phyloP scores from a whole-genome alignment of 805 yeast genomes.

The Myxozyma udenii region DNA sequence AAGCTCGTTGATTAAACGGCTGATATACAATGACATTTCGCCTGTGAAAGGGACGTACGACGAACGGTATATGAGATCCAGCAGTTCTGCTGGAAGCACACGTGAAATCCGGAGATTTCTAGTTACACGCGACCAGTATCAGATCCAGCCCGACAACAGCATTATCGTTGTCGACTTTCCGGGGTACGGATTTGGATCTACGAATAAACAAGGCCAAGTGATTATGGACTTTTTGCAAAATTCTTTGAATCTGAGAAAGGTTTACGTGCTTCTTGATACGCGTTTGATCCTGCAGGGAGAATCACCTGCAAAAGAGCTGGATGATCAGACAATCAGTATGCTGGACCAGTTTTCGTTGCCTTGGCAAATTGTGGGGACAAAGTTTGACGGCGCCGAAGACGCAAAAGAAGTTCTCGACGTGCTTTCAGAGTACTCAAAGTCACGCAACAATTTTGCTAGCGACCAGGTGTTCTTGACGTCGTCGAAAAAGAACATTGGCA shows the following conservation, averaged over 20 bases:
- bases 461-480: conserved; percentile 10
- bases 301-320: not conserved
- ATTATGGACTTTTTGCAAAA: conserved; percentile 60
- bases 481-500: conserved; percentile 1
- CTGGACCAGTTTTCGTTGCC: conserved; percentile 4
- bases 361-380: conserved; percentile 20
- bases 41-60: not conserved
- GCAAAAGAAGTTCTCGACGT: not conserved
- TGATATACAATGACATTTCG: not conserved
- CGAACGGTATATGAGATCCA: conserved; percentile 1
- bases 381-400: conserved; percentile 7
- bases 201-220: conserved; percentile 62
- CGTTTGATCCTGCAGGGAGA: not conserved
- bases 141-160: conserved; percentile 54
- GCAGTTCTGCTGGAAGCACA: conserved; percentile 19
- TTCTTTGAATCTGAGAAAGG: conserved; percentile 40
- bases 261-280: conserved; percentile 13
- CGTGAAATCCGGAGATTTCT: not conserved
- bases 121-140: conserved; percentile 1
- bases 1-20: conserved; percentile 5
- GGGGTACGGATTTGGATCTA: conserved; percentile 80
- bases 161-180: conserved; percentile 79
- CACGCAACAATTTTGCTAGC: not conserved
- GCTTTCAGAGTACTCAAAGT: not conserved
- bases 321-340: conserved; percentile 6